Evolutionary conservation across 2,329 filamentous ascomycete genomes (phyloP).

Genomic region (Fusarium sp.): DNA sequence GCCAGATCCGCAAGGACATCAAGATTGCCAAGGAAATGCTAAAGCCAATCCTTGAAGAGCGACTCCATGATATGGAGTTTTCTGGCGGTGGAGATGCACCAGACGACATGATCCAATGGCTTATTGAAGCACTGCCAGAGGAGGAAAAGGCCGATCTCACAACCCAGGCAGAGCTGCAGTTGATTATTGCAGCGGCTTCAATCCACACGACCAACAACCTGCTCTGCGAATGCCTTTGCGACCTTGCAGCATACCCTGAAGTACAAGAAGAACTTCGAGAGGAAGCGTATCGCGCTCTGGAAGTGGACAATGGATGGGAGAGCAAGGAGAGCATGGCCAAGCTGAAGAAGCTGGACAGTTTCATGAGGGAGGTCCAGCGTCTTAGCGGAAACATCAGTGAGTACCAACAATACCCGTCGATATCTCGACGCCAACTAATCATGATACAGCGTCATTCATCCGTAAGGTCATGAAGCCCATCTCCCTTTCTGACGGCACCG

Average conservation of each 20-base stretch:
- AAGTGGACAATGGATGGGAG: constrained; percentile 54
- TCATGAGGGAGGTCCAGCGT: constrained; percentile 58
- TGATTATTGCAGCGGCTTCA: constrained; percentile 57
- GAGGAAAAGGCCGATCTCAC: constrained; percentile 52
- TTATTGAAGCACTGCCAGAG: constrained; percentile 54
- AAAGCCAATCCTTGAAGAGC: constrained; percentile 58
- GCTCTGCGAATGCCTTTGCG: constrained; percentile 61
- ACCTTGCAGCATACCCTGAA: constrained; percentile 60
- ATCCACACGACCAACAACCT: constrained; percentile 59
- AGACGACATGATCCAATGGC: constrained; percentile 59
- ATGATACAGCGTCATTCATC: constrained; percentile 53
- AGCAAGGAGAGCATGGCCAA: constrained; percentile 56
- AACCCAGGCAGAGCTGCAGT: constrained; percentile 55
- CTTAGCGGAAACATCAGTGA: constrained; percentile 56
- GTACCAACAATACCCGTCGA: constrained; percentile 20
- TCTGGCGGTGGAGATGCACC: constrained; percentile 49
- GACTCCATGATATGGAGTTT: constrained; percentile 54
- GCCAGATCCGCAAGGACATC: constrained; percentile 57
- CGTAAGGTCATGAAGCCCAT: constrained; percentile 59
- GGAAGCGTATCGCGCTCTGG: constrained; percentile 57
- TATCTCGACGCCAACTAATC: constrained; percentile 27
- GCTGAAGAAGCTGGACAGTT: constrained; percentile 60
- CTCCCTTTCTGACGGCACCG: constrained; percentile 57
- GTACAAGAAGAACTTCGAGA: constrained; percentile 59
- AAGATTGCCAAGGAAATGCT: constrained; percentile 56